Base-by-base conservation (phyloP, 1,284 basidiomycete species). In the Melanopsichium pennsylvanicum region DNA sequence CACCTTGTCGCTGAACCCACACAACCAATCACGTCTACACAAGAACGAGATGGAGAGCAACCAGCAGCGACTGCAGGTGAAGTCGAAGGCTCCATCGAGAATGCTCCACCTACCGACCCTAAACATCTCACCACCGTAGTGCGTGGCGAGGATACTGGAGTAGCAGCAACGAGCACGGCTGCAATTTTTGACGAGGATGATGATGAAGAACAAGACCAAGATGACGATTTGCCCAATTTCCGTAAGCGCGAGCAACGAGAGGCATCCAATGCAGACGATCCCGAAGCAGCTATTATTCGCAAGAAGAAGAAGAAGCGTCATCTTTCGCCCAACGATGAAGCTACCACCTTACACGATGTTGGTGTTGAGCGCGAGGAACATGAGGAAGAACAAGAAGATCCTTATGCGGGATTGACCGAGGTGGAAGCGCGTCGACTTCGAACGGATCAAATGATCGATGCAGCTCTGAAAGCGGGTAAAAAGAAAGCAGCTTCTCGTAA, bases 241-340 rank as follows among this genome's bases (percentile, higher is more conserved):
- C 48, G 60, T 3, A 55, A 50, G 41, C 51, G 58, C 22, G 57
- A 58, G 2, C 46, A 39, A n/a, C 26, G 49, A 32, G 42, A 46
- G 37, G 48, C 43, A 5, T 31, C 15, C 25, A 31, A 45, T 10
- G 40, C 41, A 5, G 57, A 55, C 8, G 62, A 70, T 29, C 51
- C 48, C 4, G 50, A 60, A 23, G 57, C 52, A 27, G 41, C 57
- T 2, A 46, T 62, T 18, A 25, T 60, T 15, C 43, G 67, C 15
- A 70, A 62, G 47, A 70, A 67, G 62, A 70, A 70, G 47, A 70
- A 67, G 54, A 70, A 70, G 46, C 62, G 68, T 16, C 49, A 62
- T 21, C 58, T 51, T 39, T 52, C 54, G 13, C 62, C 61, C 1
- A 49, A 59, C 5, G 62, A 38, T 19, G 13, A 43, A 21, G 19